A percentile compares a stretch with the other conserved stretches of the same genome.
phyloP scores from a whole-genome alignment of 176 grass and related monocot genomes.

The Carex myosuroides region DNA sequence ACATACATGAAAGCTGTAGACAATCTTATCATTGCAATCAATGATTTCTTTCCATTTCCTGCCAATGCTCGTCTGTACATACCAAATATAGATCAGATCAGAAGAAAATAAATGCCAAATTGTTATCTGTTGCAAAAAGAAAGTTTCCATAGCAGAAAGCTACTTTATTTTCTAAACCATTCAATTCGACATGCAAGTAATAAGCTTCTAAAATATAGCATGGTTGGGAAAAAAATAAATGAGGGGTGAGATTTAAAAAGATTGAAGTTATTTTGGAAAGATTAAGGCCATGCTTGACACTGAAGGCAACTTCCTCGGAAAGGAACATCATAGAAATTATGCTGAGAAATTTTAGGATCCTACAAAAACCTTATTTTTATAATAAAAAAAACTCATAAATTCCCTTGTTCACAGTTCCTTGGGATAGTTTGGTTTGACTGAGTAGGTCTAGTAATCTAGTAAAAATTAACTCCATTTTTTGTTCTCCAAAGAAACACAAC shows the following conservation, averaged over 20 bases:
- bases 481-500: neutral
- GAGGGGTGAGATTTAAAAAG: neutral
- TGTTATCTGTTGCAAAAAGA: neutral
- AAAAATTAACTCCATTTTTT: neutral
- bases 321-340: neutral
- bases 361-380: neutral
- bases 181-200: neutral
- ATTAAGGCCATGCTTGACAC: neutral
- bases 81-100: neutral
- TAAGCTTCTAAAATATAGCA: neutral
- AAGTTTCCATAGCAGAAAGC: neutral
- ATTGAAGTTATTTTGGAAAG: neutral
- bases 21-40: conserved; percentile 86
- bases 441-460: neutral
- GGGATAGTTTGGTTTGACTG: neutral
- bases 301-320: neutral
- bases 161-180: neutral
- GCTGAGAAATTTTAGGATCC: neutral
- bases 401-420: neutral
- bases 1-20: conserved; percentile 93
- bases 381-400: neutral
- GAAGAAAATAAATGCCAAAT: conserved; percentile 1
- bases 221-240: neutral
- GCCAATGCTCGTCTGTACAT: conserved; percentile 80
- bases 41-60: conserved; percentile 99